Conservation (phyloP, 208 protist species). For the Herpetomonas muscarum region DNA sequence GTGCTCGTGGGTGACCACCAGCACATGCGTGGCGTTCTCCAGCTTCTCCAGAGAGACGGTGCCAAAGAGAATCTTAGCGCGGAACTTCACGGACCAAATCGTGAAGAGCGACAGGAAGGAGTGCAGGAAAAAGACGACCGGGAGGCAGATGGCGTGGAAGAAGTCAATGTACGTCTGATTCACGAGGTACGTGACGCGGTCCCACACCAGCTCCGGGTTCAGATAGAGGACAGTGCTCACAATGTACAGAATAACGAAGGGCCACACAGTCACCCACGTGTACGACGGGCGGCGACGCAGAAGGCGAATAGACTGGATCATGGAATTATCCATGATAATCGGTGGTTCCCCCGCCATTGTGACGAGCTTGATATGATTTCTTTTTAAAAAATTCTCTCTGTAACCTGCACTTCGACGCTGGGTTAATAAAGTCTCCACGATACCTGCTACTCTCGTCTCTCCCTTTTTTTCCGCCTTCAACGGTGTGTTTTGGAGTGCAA, state of each 20-base stretch:
- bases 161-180: conserved; percentile 90
- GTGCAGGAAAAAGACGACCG: conserved; percentile 78
- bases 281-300: conserved; percentile 63
- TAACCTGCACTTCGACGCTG: too few relatives aligned
- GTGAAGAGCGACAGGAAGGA: conserved; percentile 86
- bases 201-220: conserved; percentile 83
- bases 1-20: conserved; percentile 71
- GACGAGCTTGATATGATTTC: neutral
- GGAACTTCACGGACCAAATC: conserved; percentile 86
- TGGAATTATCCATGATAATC: conserved; percentile 71
- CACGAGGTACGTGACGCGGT: conserved; percentile 81
- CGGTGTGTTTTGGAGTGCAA: too few relatives aligned
- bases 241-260: conserved; percentile 75
- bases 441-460: too few relatives aligned
- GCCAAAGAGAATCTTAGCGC: conserved; percentile 57
- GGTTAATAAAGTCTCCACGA: too few relatives aligned
- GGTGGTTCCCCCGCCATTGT: conserved; percentile 13
- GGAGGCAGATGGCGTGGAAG: conserved; percentile 81
- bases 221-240: conserved; percentile 52
- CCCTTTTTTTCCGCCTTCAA: too few relatives aligned
- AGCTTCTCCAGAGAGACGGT: conserved; percentile 38
- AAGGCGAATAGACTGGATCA: conserved; percentile 65
- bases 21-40: conserved; percentile 54
- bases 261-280: conserved; percentile 82
- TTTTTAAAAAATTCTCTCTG: too few relatives aligned